Evolutionary conservation across 805 yeast genomes (phyloP), one percentile per base, ranked within the genome.

Genomic region (Hanseniaspora hatyaiensis): DNA sequence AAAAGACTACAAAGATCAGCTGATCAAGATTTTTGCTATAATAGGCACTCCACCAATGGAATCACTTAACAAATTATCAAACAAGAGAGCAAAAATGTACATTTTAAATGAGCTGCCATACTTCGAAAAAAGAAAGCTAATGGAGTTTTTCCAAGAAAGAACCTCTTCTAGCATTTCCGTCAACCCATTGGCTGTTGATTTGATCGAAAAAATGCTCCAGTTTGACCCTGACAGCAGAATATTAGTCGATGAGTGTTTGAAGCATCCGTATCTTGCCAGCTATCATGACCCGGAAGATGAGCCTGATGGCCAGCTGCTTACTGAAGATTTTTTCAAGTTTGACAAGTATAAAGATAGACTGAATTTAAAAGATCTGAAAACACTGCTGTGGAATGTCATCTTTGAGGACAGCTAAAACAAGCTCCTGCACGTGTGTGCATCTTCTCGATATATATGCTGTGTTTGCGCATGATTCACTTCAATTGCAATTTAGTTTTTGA

Each of bases 271-370:
- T 63, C 68, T 89, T 47, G 66, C 72, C 43, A 74, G 82, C n/a
- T 89, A 89, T 65, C 97, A 89, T 63, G 97, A 89, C 59, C 95
- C 96, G 3, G 77, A 75, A 47, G 97, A 89, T 61, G 97, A 89
- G 64, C 97, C 97, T 0, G 71, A 70, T 32, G 87, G 92, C 30
- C 76, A 77, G 16, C 83, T 87, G 41, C 80, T 92, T 19, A 88
- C 94, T 0, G 78, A 78, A 34, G 87, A 82, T 55, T 87, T 89
- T 61, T 89, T 92, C 57, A 88, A 82, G 52, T 92, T 92, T 57
- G 98, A 92, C 62, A 74, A 75, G 55, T 70, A 74, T 52, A 88
- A 88, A 62, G 94, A 87, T 54, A 82, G 80, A 49, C 70, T 89
- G 51, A 73, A 80, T 11, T 70, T 84, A 23, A 75, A 74, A 40